Evolutionary conservation across 1,284 basidiomycete species (phyloP), one percentile per base, ranked within the genome.

Genomic region (Apiotrichum mycotoxinovorans): DNA sequence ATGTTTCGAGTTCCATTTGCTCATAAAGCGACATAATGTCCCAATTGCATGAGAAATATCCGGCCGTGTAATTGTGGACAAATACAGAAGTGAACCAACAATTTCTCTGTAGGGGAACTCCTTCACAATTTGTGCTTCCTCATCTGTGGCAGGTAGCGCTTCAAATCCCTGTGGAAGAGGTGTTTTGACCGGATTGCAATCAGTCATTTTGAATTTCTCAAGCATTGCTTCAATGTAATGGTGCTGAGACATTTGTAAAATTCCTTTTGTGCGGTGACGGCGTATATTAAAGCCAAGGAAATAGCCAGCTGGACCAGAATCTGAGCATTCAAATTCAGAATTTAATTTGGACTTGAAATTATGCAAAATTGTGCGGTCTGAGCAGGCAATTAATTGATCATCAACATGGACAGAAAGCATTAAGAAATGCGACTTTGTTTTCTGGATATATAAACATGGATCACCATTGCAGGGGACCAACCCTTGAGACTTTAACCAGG

Each of bases 331-430:
- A 44, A 66, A 67, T 26, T 44, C 26, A 12, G 23, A 25, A 34
- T 67, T 59, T 14, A 68, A 51, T 1, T 42, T 20, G 8, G 35
- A 33, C 47, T 65, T 66, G 56, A 66, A 69, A 1, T 54, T 22
- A 26, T 67, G 53, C 4, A 67, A 30, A 1, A 25, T 41, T 8
- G 33, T 4, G 18, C 57, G 41, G 20, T 30, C 42, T 47, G 58
- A 61, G 41, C 57, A 58, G 11, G 63, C 60, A n/a, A 70, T 66
- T 17, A 68, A 55, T 50, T 67, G 62, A 47, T 69, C 67, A 44
- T 68, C 67, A 25, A 67, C 66, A 50, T 65, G 63, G 11, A 65
- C 44, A 18, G 61, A 58, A 8, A 68, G 33, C 23, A 64, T 1
- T 11, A 46, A n/a, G 30, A 46, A 18, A 10, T 34, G 17, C 26